Evolutionary conservation across 306 rosid species (phyloP), one percentile per base, ranked within the genome.

Genomic region (Rosa persica): DNA sequence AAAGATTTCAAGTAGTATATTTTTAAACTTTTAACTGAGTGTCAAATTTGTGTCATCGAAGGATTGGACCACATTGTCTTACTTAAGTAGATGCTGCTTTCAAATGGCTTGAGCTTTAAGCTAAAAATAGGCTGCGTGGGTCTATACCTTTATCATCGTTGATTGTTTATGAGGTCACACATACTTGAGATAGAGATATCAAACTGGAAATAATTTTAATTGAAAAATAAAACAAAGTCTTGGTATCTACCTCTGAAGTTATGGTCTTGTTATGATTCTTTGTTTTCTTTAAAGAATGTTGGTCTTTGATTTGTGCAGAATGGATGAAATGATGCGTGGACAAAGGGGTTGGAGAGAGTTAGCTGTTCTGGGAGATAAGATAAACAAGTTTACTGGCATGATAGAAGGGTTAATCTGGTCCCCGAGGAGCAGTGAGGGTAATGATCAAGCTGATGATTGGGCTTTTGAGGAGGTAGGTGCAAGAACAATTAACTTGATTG

Each of bases 241-340:
- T 30, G 6, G 22, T 46, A 17, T 5, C 17, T 25, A 20, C 12
- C 46, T 17, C 19, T 61, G 34, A 40, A 6, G 55, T 57, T 58
- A 20, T 40, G 49, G 25, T 74, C 46, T 55, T 55, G 13, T 34
- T 25, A 57, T 57, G 62, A 57, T 8, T 0, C 36, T 46, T 67
- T 38, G 27, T 55, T 48, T 48, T 38, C 16, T 67, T 47, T 44
- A 55, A 39, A 67, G 46, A 60, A 48, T 70, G 64, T 20, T 84
- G n/a, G 62, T 51, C 71, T 80, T 70, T 72, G 3, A 64, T 64
- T 70, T 75, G 30, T 84, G 83, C 83, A 95, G 99, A 88, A 95
- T 95, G 99, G 99, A 95, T 78, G 98, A 95, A 86, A 93, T 95
- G 99, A 95, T 95, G 99, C 90, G 94, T 23, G 99, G 98, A 76